phyloP scores from a whole-genome alignment of 768 basidiomycete genomes.

The Nevesoporus exiguus region DNA sequence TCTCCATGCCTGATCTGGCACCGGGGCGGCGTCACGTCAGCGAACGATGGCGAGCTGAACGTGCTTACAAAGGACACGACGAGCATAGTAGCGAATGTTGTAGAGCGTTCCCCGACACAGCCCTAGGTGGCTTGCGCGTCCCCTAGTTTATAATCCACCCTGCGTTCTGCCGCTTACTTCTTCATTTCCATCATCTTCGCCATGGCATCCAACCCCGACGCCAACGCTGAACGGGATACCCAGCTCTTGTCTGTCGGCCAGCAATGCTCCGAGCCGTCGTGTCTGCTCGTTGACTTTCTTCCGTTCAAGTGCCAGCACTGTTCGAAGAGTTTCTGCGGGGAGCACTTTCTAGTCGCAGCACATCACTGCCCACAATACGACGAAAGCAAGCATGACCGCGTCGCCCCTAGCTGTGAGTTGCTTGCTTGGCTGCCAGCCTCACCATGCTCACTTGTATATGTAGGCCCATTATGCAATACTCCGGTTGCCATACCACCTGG shows the following conservation, averaged over 20 bases:
- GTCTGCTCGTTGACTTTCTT: conserved; percentile 76
- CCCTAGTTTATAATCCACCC: conserved; percentile 17
- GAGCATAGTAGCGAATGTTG: conserved; percentile 14
- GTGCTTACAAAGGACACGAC: conserved; percentile 27
- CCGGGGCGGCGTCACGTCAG: neutral
- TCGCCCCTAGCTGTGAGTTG: conserved; percentile 70
- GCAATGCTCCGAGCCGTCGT: conserved; percentile 65
- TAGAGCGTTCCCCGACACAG: neutral
- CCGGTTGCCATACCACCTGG: conserved; percentile 75
- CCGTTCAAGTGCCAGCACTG: conserved; percentile 89
- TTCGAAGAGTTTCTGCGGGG: conserved; percentile 63
- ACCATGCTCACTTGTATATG: conserved; percentile 2
- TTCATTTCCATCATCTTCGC: neutral
- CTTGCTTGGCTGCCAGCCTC: neutral
- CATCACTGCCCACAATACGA: conserved; percentile 73
- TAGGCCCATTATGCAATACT: conserved; percentile 73
- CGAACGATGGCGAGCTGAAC: neutral
- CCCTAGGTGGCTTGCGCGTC: conserved; percentile 25
- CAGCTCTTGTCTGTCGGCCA: conserved; percentile 65
- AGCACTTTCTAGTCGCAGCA: conserved; percentile 68
- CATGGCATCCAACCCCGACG: conserved; percentile 11
- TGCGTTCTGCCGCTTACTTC: neutral
- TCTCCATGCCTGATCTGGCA: conserved; percentile 71
- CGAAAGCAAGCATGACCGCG: conserved; percentile 63
- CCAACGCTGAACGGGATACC: conserved; percentile 40